These are phyloP conservation scores for Tylopilus vinaceipallidus DNA, from an alignment of 768 basidiomycete genomes.

Conservation along the genomic window DNA sequence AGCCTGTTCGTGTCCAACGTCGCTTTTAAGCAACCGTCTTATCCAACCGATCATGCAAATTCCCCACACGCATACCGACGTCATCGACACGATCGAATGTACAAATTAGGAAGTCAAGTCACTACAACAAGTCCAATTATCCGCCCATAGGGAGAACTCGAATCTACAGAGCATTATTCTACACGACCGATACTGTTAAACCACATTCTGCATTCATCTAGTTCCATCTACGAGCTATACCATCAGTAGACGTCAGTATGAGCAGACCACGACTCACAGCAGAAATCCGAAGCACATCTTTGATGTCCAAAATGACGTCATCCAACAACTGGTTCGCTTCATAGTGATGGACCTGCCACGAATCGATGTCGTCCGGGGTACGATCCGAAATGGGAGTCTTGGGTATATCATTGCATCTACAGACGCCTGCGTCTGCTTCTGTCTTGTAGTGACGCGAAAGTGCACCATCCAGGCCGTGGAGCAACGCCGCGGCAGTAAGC, in stretches of 20 bases:
- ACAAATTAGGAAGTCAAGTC: conserved; percentile 18
- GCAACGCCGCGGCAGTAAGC: conserved; percentile 51
- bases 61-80: background rate
- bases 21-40: no score
- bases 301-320: conserved; percentile 23
- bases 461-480: conserved; percentile 42
- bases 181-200: conserved; percentile 12
- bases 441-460: conserved; percentile 38
- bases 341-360: conserved; percentile 9
- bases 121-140: no score
- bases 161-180: background rate
- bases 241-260: conserved; percentile 1
- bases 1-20: no score
- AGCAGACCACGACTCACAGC: conserved; percentile 13
- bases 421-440: conserved; percentile 18
- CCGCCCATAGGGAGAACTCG: background rate
- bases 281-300: conserved; percentile 24
- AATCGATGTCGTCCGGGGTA: background rate
- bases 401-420: conserved; percentile 3
- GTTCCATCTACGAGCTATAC: conserved; percentile 17
- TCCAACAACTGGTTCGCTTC: conserved; percentile 11
- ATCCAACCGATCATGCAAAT: no score
- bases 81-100: conserved; percentile 12
- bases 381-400: background rate
- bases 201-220: conserved; percentile 27